Percentiles rank a stretch among this genome's conserved stretches.
These are phyloP conservation scores for Fusarium algeriense DNA, from an alignment of 2,329 filamentous ascomycete genomes.

Conservation along the genomic window DNA sequence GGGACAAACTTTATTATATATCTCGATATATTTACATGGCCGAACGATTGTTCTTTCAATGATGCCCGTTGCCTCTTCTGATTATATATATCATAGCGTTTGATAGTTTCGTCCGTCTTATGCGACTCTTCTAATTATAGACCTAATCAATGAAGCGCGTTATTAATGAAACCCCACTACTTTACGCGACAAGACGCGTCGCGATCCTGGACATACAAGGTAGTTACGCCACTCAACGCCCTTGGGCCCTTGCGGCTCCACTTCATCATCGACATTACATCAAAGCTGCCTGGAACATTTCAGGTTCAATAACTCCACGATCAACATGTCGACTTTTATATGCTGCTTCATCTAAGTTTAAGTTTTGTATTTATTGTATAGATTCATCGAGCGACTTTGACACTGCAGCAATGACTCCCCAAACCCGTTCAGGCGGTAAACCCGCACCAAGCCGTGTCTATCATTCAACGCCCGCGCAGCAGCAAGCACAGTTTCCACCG, in stretches of 20 bases:
- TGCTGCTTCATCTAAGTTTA: background rate
- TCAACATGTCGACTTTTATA: slow-evolving; percentile 18
- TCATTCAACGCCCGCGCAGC: slow-evolving; percentile 53
- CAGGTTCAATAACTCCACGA: background rate
- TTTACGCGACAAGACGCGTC: slow-evolving; percentile 47
- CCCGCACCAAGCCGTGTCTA: slow-evolving; percentile 55
- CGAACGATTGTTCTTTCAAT: background rate
- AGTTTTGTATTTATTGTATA: background rate
- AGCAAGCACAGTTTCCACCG: slow-evolving; percentile 56
- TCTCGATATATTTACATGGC: slow-evolving; percentile 19
- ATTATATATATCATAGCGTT: background rate
- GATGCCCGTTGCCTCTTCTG: background rate
- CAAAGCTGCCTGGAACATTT: slow-evolving; percentile 17
- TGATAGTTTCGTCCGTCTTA: background rate
- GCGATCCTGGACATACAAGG: background rate
- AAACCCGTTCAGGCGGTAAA: slow-evolving; percentile 55
- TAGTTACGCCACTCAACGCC: slow-evolving; percentile 39
- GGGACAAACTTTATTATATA: slow-evolving; percentile 21
- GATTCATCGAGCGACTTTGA: background rate
- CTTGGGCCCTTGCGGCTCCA: slow-evolving; percentile 31
- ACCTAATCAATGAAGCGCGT: background rate
- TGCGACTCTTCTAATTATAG: slow-evolving; percentile 17
- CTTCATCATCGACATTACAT: slow-evolving; percentile 26
- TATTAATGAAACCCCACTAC: slow-evolving; percentile 8
- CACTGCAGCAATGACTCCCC: slow-evolving; percentile 51